Percentiles rank a stretch among this genome's conserved stretches.
Evolutionary conservation across 225 moss, liverwort and hornwort species (phyloP).

Genomic region (Pleurozium schreberi): DNA sequence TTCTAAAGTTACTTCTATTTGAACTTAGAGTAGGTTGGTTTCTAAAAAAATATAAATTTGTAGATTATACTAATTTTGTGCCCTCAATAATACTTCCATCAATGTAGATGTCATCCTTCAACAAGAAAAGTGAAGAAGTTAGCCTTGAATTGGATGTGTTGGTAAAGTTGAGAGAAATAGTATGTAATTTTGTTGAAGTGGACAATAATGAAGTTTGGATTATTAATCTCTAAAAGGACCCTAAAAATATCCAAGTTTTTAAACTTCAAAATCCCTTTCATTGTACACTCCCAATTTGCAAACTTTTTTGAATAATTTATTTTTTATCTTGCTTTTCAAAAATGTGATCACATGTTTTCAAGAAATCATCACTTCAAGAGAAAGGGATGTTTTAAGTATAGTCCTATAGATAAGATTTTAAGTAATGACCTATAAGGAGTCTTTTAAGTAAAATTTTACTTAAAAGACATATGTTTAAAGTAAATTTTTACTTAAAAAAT

Average conservation of each 20-base stretch:
- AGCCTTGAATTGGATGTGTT: background rate
- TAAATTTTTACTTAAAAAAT: too few species aligned
- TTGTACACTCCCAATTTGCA: accelerated
- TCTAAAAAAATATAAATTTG: background rate
- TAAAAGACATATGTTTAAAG: too few species aligned
- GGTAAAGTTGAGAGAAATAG: background rate
- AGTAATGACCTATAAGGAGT: too few species aligned
- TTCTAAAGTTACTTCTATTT: background rate
- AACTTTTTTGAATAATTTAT: background rate
- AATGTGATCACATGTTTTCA: too few species aligned
- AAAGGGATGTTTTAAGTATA: too few species aligned
- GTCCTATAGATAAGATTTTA: too few species aligned
- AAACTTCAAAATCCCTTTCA: background rate
- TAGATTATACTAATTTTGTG: background rate
- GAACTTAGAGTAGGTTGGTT: background rate
- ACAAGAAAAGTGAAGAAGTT: background rate
- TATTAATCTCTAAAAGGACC: background rate
- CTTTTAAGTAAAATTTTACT: too few species aligned
- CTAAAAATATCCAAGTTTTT: background rate
- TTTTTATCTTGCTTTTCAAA: background rate
- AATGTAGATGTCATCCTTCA: too few species aligned
- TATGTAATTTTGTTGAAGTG: background rate
- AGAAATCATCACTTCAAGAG: too few species aligned
- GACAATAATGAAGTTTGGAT: background rate
- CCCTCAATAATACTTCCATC: background rate